These are phyloP conservation scores for Kwoniella heveanensis DNA, from an alignment of 768 basidiomycete species.

Conservation along the genomic window DNA sequence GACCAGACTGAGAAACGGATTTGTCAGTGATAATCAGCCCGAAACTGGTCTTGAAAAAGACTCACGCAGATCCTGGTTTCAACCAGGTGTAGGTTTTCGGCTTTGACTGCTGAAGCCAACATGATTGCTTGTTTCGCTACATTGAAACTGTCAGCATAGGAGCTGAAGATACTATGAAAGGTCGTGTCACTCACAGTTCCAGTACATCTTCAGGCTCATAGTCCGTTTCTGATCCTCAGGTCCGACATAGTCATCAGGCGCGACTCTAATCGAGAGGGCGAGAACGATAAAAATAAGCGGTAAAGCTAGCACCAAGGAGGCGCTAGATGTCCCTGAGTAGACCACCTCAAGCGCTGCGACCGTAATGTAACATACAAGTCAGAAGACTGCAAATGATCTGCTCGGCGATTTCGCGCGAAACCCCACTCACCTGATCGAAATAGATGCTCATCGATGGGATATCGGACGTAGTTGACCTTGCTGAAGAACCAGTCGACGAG, in stretches of 20 bases:
- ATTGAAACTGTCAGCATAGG: not conserved
- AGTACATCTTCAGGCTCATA: slow-evolving; percentile 86
- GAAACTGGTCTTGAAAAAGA: too few relatives aligned
- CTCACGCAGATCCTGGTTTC: slow-evolving; percentile 74
- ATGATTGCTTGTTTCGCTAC: slow-evolving; percentile 83
- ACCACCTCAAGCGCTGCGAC: slow-evolving; percentile 62
- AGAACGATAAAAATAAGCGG: slow-evolving; percentile 92
- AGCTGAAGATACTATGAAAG: too few relatives aligned
- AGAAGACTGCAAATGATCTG: too few relatives aligned
- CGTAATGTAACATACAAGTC: too few relatives aligned
- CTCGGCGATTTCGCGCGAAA: too few relatives aligned
- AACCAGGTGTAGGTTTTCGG: slow-evolving; percentile 90
- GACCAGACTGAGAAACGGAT: slow-evolving; percentile 63
- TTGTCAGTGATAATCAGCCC: not conserved
- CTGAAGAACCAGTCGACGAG: slow-evolving; percentile 71
- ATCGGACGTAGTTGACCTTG: slow-evolving; percentile 85
- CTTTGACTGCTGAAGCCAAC: slow-evolving; percentile 89
- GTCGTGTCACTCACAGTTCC: slow-evolving; percentile 87
- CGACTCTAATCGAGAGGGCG: slow-evolving; percentile 79
- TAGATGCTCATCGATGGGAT: slow-evolving; percentile 73
- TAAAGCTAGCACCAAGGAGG: slow-evolving; percentile 57
- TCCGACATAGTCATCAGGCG: slow-evolving; percentile 80
- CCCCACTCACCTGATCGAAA: slow-evolving; percentile 40
- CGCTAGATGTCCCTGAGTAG: slow-evolving; percentile 58
- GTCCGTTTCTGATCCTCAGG: slow-evolving; percentile 72